Base-by-base conservation (phyloP, 1,284 basidiomycete genomes). In the Macrocystidia cucumis region DNA sequence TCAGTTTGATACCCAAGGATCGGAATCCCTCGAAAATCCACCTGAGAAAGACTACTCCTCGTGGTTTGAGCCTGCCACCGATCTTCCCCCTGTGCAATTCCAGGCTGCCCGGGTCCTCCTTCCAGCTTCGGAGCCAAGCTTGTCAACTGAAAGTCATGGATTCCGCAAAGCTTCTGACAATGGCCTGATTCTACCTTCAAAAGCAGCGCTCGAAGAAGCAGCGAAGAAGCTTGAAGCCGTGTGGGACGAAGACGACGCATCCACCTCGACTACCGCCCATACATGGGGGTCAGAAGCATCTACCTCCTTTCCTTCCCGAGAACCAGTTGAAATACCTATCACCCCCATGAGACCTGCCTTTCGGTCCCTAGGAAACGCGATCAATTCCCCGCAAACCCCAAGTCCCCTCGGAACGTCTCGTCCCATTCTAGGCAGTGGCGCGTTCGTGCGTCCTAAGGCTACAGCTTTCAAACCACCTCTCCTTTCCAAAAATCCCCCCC, bases 391-490 rank as follows among this genome's bases (percentile, higher is more conserved):
- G n/a, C 51, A 51, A 23, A 62, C 62, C 6, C 63, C 63, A 6
- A 56, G 53, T 7, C 58, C 62, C 2, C 36, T 54, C 14, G 47
- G 49, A 13, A 54, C 54, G 36, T 47, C 51, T 4, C 51, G 50
- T 19, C 44, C 51, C 11, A n/a, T n/a, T n/a, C n/a, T n/a, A n/a
- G n/a, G n/a, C n/a, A n/a, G n/a, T n/a, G n/a, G n/a, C n/a, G n/a
- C n/a, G n/a, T n/a, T n/a, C n/a, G n/a, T n/a, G n/a, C n/a, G n/a
- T n/a, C n/a, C n/a, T n/a, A n/a, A n/a, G n/a, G n/a, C n/a, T n/a
- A n/a, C n/a, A n/a, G n/a, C n/a, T 2, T 82, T 82, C 56, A 79
- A 70, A 49, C 69, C 79, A 1, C 79, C 79, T 2, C 46, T 78
- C 9, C 44, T 50, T 72, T 11, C 45, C 46, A 30, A 48, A 39